Evolutionary conservation across 2,329 filamentous ascomycete species (phyloP), one percentile per base, ranked within the genome.

Genomic region (Hypoxylon sp.): DNA sequence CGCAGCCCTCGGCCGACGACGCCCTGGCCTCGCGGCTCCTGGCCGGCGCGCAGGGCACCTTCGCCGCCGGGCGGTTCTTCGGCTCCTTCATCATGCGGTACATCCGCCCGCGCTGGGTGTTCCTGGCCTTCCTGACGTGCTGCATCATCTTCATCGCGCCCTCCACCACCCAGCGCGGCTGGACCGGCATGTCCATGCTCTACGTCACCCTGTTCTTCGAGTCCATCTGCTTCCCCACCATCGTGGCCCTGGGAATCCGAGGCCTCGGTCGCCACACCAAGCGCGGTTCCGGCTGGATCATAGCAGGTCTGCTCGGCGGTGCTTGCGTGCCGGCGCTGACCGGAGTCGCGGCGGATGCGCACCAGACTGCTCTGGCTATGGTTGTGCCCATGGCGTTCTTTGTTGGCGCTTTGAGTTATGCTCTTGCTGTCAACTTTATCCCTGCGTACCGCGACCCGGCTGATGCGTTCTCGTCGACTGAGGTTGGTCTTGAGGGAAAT

Each of bases 161-260:
- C 1, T 66, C 78, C 26, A 78, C 79, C 58, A 76, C 76, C 0
- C 69, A 76, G 49, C 60, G 69, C 7, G 75, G 72, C n/a, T 73
- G 76, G 57, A 69, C 68, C 0, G 79, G 79, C 32, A 72, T 84
- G 55, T 73, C 77, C 4, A 84, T 90, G 77, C 78, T 91, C 20
- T 89, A 84, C 69, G 56, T 89, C 7, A 83, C 86, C 5, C 77
- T 91, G 16, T 91, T 92, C 75, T 92, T 92, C 70, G 89, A 90
- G 71, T 87, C 82, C 3, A 88, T 90, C 65, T 88, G 86, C 69
- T 93, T 92, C 75, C 89, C 89, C 0, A 91, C 88, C 12, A 91
- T 93, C 63, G 84, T 93, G 20, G 88, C 88, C 0, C 77, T 92
- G 2, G 87, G 87, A 6, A 90, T 91, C 75, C 81, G 87, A 15